Base-by-base conservation (phyloP, 306 rosid genomes). In the Prunus salicina region DNA sequence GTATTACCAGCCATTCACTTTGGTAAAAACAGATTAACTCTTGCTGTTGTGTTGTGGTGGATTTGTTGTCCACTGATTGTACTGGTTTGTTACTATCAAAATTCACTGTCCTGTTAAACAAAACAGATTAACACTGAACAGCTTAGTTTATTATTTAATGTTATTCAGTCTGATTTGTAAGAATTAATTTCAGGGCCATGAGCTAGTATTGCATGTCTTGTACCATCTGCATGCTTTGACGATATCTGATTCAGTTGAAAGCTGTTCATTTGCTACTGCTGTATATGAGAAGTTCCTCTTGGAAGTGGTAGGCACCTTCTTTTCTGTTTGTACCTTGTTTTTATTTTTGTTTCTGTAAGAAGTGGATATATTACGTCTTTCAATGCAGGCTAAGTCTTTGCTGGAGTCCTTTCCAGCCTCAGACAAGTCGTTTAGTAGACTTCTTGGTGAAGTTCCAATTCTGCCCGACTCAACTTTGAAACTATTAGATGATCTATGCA, bases 371-470 rank as follows among this genome's bases (percentile, higher is more conserved):
- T 75, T 32, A 67, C 14, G 64, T 72, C 38, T 83, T 75, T 77
- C 62, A 38, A 43, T 88, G 86, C 69, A 95, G 99, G 92, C 90
- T 73, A 89, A 91, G 73, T 85, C 89, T 32, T 77, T 95, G 79
- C 87, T 95, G 80, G 97, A 88, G 67, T 87, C 92, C 74, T 91
- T 92, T 80, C 96, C 97, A 49, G 96, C 97, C 56, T 89, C 97
- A 70, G 99, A 92, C 82, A 95, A 91, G 86, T 89, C 99, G 38
- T 95, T 92, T 81, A 92, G 99, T 80, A 88, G 90, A 82, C 97
- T 95, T 80, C 95, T 95, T 71, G 93, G 97, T 41, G 99, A 95
- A 88, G 99, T 88, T 65, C 99, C 99, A 53, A 66, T 82, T 86
- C 81, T 95, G 80, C 96, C 99, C 0, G 88, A 92, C 76, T 90